Base-by-base conservation (phyloP, 1,284 basidiomycete species). In the Sutorius eximius region DNA sequence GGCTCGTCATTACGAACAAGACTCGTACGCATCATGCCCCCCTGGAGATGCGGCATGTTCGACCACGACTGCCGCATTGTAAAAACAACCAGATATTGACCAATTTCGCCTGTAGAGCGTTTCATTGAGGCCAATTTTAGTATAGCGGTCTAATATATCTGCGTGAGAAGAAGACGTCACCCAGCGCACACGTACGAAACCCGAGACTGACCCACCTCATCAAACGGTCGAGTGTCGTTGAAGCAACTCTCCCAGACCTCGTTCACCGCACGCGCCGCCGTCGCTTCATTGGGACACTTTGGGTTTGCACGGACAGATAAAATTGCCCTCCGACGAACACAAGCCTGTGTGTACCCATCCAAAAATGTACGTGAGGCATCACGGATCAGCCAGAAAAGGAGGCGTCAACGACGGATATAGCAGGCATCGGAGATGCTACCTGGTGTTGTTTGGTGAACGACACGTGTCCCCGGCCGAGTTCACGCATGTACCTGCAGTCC, bases 171-270 rank as follows among this genome's bases (percentile, higher is more conserved):
- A 18, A 18, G 3, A 44, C 42, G 45, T 58, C 48, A 48, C 30
- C 10, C 27, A 8, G 16, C 16, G 33, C 42, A 20, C 32, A 41
- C 51, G 45, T 51, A 49, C 47, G 16, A 45, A 5, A 5, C 8
- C 18, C 3, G n/a, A 46, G n/a, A 46, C 33, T 0, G 16, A 64
- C 74, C 56, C 61, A 95, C 92, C 85, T 98, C 94, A 73, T 98
- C 96, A 72, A 98, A 99, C 8, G 96, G 96, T 61, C 95, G 77
- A 8, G 95, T 98, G 71, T 99, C 96, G 46, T 83, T 86, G 74
- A 95, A 96, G 73, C 96, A 99, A 64, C 91, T 93, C 64, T 94
- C 91, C 88, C 91, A 99, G 43, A 98, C 96, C 71, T 98, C 93
- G 62, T 98, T 96, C 47, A 98, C 95, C 3, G 86, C 93, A 55